phyloP scores from a whole-genome alignment of 768 basidiomycete genomes.

The Suillus ampliporus region DNA sequence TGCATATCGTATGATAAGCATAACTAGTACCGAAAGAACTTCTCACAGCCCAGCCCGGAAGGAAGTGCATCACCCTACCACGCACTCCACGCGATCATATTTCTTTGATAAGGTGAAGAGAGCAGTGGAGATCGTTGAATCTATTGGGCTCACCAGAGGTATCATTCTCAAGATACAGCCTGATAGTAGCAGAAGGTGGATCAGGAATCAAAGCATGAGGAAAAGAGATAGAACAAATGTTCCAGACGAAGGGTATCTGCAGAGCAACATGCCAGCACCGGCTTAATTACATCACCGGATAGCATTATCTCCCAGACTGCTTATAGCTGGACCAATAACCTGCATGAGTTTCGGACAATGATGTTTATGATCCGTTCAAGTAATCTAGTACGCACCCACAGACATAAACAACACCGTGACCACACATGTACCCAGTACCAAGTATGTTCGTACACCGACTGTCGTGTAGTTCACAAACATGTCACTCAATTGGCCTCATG shows the following conservation, averaged over 20 bases:
- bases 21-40: too few relatives aligned
- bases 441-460: too few relatives aligned
- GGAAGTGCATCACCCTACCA: too few relatives aligned
- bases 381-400: too few relatives aligned
- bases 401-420: too few relatives aligned
- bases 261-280: slow-evolving; percentile 75
- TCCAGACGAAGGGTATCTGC: slow-evolving; percentile 77
- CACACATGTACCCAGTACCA: too few relatives aligned
- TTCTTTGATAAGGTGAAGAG: slow-evolving; percentile 45
- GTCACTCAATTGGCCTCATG: too few relatives aligned
- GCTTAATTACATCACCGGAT: slow-evolving; percentile 70
- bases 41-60: too few relatives aligned
- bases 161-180: slow-evolving; percentile 54
- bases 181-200: slow-evolving; percentile 38
- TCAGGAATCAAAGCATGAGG: slow-evolving; percentile 21
- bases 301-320: slow-evolving; percentile 58
- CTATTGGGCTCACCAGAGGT: slow-evolving; percentile 53
- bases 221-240: slow-evolving; percentile 46
- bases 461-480: too few relatives aligned
- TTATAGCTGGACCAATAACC: slow-evolving; percentile 53
- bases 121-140: neutral
- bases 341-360: neutral
- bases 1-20: too few relatives aligned
- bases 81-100: too few relatives aligned
- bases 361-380: too few relatives aligned